These are phyloP conservation scores for Xylariales sp. DNA, from an alignment of 2,329 filamentous ascomycete genomes.

Conservation along the genomic window DNA sequence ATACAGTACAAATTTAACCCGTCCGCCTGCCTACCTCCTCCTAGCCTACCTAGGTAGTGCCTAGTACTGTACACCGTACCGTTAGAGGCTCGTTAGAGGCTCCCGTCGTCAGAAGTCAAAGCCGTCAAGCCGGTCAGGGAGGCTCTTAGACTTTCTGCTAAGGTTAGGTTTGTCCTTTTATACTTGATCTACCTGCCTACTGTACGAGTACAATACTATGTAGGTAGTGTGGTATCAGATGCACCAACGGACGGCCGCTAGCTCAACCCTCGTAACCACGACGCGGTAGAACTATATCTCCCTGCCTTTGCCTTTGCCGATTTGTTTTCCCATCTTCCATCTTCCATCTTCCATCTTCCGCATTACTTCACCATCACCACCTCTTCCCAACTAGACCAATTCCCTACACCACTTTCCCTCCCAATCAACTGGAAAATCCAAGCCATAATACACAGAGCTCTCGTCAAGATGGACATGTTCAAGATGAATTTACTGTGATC, in stretches of 20 bases:
- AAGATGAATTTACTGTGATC: slow-evolving; percentile 31
- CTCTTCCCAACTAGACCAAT: not conserved
- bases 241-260: slow-evolving; percentile 8
- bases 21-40: too few relatives aligned
- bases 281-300: not conserved
- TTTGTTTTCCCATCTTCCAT: not conserved
- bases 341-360: not conserved
- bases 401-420: not conserved
- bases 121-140: not conserved
- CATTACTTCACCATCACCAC: not conserved
- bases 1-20: not conserved
- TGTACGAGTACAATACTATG: too few relatives aligned
- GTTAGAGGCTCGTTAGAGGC: too few relatives aligned
- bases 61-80: not conserved
- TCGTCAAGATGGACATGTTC: slow-evolving; percentile 31
- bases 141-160: not conserved
- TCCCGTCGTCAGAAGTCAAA: too few relatives aligned
- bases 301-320: not conserved
- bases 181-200: too few relatives aligned
- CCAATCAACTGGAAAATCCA: slow-evolving; percentile 18
- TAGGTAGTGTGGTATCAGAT: not conserved
- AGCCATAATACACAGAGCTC: slow-evolving; percentile 29
- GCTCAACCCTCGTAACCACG: not conserved
- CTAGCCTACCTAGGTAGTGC: too few relatives aligned
- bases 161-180: too few relatives aligned